These are phyloP conservation scores for Alternaria angustiovoidea DNA, from an alignment of 2,329 filamentous ascomycete species.

Conservation along the genomic window DNA sequence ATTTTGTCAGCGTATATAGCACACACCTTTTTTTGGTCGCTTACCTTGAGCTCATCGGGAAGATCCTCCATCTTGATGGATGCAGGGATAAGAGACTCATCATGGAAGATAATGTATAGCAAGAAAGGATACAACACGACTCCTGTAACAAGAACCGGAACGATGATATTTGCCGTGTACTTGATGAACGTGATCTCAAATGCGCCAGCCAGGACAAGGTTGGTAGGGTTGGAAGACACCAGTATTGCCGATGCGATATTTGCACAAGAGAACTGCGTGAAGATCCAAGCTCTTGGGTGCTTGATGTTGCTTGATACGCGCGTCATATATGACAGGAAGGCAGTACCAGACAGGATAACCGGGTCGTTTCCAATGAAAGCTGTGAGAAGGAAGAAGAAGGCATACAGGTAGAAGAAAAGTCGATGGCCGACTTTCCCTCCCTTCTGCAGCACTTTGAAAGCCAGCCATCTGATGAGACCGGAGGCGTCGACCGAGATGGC, in stretches of 20 bases:
- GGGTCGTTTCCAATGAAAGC: conserved; percentile 78
- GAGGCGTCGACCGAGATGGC: conserved; percentile 81
- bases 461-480: conserved; percentile 73
- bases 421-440: conserved; percentile 72
- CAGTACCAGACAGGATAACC: conserved; percentile 76
- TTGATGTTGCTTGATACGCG: conserved; percentile 76
- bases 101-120: conserved; percentile 72
- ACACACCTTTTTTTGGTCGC: background rate
- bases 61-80: conserved; percentile 75
- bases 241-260: conserved; percentile 79
- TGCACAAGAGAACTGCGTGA: conserved; percentile 74
- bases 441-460: conserved; percentile 73
- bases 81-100: conserved; percentile 69
- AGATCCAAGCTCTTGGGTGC: conserved; percentile 76
- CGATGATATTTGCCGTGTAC: conserved; percentile 80
- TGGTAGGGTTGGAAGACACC: conserved; percentile 80
- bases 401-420: conserved; percentile 76
- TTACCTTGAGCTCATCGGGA: conserved; percentile 61
- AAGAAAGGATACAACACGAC: conserved; percentile 74
- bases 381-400: conserved; percentile 74
- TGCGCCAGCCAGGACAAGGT: conserved; percentile 75
- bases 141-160: conserved; percentile 73
- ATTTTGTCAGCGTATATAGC: background rate
- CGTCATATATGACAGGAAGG: conserved; percentile 80
- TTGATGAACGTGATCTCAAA: conserved; percentile 75